phyloP scores from a whole-genome alignment of 345 rosid genomes.

The Gossypium rotundifolium region DNA sequence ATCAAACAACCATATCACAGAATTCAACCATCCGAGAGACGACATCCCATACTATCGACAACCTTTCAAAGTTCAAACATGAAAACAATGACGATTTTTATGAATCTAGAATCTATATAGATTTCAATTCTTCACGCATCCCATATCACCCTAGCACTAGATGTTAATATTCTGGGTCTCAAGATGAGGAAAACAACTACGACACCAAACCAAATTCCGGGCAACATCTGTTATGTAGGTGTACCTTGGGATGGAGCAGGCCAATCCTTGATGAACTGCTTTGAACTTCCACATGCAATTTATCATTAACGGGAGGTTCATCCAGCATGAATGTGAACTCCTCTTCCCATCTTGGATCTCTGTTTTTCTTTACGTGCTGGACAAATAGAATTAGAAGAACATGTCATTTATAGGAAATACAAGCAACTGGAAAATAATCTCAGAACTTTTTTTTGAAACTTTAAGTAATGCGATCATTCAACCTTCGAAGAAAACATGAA shows the following conservation, averaged over 20 bases:
- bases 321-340: constrained; percentile 70
- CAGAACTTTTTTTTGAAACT: neutral
- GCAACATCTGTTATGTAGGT: neutral
- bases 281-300: constrained; percentile 71
- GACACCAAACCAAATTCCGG: neutral
- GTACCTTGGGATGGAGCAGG: constrained; percentile 85
- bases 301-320: constrained; percentile 69
- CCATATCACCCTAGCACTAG: too few relatives aligned
- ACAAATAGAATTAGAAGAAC: neutral
- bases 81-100: neutral
- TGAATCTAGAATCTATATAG: neutral
- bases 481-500: neutral
- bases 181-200: neutral
- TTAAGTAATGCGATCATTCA: neutral
- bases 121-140: neutral
- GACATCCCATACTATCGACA: too few relatives aligned
- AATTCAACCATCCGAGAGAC: neutral
- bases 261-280: constrained; percentile 83
- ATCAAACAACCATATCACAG: neutral
- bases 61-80: neutral
- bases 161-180: neutral
- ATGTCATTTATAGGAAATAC: neutral
- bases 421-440: constrained; percentile 8
- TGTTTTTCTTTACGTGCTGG: constrained; percentile 74
- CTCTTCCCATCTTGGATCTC: constrained; percentile 96